These are phyloP conservation scores for Purshia tridentata DNA, from an alignment of 306 rosid species.

Conservation along the genomic window DNA sequence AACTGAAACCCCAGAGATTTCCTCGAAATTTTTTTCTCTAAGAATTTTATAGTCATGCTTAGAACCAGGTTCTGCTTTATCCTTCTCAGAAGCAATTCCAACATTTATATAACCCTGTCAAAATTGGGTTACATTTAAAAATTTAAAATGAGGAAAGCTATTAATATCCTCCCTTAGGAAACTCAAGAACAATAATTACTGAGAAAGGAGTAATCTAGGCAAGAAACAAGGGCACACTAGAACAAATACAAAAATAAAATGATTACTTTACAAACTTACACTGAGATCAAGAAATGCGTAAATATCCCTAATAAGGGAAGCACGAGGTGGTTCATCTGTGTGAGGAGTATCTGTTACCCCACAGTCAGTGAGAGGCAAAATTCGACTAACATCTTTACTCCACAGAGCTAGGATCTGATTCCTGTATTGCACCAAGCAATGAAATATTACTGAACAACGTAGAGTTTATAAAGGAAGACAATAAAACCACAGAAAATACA, in stretches of 20 bases:
- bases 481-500: neutral
- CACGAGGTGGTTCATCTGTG: conserved; percentile 54
- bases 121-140: conserved; percentile 27
- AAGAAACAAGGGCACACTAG: neutral
- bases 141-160: conserved; percentile 13
- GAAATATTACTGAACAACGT: conserved; percentile 23
- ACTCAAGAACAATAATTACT: conserved; percentile 14
- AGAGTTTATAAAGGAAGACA: conserved; percentile 21
- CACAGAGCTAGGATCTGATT: conserved; percentile 83
- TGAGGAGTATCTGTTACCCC: conserved; percentile 59
- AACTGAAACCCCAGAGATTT: conserved; percentile 57
- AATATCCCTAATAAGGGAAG: conserved; percentile 77
- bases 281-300: conserved; percentile 85
- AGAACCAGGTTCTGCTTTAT: conserved; percentile 49
- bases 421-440: conserved; percentile 51
- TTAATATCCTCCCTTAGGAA: conserved; percentile 1
- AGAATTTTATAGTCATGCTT: conserved; percentile 59
- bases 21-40: conserved; percentile 58
- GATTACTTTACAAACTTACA: conserved; percentile 53
- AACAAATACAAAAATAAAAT: conserved; percentile 16
- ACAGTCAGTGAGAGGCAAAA: conserved; percentile 88
- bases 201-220: neutral
- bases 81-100: conserved; percentile 90
- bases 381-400: conserved; percentile 88
- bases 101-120: conserved; percentile 94